Base-by-base conservation (phyloP, 306 rosid species). In the Adenanthera pavonina region DNA sequence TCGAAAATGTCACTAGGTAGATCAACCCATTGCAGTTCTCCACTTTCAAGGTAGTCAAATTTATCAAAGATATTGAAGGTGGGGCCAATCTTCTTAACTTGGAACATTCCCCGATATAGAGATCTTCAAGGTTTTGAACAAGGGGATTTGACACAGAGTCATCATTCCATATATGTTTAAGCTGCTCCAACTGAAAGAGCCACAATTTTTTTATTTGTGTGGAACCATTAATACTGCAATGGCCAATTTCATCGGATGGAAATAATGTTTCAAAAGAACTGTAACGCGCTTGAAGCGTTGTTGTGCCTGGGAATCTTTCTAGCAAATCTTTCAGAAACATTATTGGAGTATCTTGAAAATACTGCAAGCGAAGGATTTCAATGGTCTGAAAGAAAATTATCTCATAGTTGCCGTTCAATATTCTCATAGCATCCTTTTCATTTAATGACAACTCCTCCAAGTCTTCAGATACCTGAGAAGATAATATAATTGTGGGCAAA, bases 51-150 rank as follows among this genome's bases (percentile, higher is more conserved):
- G 4, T 0, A 1, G 11, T 48, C 7, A 70, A 48, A 48, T 70
- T 70, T 48, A 5, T 38, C 59, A 70, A 70, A 70, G 75, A 70
- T 25, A 34, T 13, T 6, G 53, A 71, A 71, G 43, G n/a, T 48
- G 75, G 75, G 12, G n/a, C 19, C 59, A 71, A 13, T 11, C n/a
- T 71, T 48, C 0, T 34, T 34, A 71, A 47, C 33, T 11, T 11
- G 1, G 17, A 30, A 20, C 66, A 60, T 3, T 60, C 40, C 16
- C 2, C 0, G 11, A 60, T 4, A 3, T 0, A 1, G 6, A 60
- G 7, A 30, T 8, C 0, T 60, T 60, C 17, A 60, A 60, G 66
- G 7, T 25, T 65, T 65, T 36, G 46, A 35, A 7, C 20, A 6
- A 36, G 2, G 20, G 19, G 1, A 36, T 65, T 0, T 35, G 20